phyloP scores from a whole-genome alignment of 192 early-diverging fungal genomes.

The Rhizophagus clarus region DNA sequence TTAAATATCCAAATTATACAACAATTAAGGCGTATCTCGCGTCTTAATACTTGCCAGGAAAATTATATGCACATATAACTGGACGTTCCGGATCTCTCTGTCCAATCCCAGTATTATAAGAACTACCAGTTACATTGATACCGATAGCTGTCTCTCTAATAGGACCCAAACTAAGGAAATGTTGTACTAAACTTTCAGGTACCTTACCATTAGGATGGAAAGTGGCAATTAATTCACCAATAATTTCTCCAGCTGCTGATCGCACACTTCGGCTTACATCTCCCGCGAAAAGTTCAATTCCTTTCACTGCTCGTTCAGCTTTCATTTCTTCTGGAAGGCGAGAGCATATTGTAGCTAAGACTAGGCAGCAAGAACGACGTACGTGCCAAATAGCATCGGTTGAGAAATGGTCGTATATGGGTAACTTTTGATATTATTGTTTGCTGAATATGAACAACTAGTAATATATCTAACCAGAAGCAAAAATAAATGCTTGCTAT shows the following conservation, averaged over 20 bases:
- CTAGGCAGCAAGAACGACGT: constrained; percentile 54
- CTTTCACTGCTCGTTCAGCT: constrained; percentile 45
- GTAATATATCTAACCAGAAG: neutral
- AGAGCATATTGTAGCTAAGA: constrained; percentile 48
- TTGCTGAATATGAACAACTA: constrained; percentile 41
- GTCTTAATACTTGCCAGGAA: constrained; percentile 41
- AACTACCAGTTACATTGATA: neutral
- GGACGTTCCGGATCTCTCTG: constrained; percentile 57
- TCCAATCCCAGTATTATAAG: constrained; percentile 20
- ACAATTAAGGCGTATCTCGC: neutral
- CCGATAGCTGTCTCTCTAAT: neutral
- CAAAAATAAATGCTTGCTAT: constrained; percentile 8
- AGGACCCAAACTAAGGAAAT: constrained; percentile 53
- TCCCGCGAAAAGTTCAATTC: constrained; percentile 51
- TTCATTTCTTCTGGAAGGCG: constrained; percentile 52
- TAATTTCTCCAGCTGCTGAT: constrained; percentile 54
- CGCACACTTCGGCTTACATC: constrained; percentile 59
- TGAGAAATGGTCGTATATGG: constrained; percentile 53
- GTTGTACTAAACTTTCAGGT: constrained; percentile 50
- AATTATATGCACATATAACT: constrained; percentile 60
- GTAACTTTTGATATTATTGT: constrained; percentile 43
- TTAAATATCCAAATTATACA: neutral
- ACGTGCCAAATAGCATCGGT: constrained; percentile 63
- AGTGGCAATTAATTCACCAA: constrained; percentile 60
- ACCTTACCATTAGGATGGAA: constrained; percentile 51